Evolutionary conservation across 2,329 filamentous ascomycete genomes (phyloP), one percentile per base, ranked within the genome.

Genomic region (Cercospora zeae-maydis): DNA sequence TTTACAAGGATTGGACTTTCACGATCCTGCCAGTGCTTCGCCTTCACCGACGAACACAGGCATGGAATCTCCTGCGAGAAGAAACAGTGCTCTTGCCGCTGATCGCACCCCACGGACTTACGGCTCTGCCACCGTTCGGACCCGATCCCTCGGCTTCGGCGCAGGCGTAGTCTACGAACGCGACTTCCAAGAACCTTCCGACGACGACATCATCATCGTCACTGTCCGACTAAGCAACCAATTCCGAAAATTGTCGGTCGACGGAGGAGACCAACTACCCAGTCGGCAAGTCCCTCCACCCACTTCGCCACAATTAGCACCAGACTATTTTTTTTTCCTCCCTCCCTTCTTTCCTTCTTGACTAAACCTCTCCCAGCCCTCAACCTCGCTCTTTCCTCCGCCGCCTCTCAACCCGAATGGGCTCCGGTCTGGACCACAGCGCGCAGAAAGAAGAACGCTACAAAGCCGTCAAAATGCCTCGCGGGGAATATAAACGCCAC

Each of bases 381-480:
- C 63, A 64, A 24, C 61, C 56, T 5, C 67, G 72, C 30, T 62
- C 62, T 42, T 72, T 72, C 58, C 57, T 73, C 57, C 67, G 67
- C 34, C 69, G 72, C 9, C 60, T 73, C 6, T 65, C 66, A 14
- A 73, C 72, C 1, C 70, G 72, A 13, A 49, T 72, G 8, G 47
- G 58, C 13, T 49, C 54, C 5, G 45, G 58, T 33, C 54, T 63
- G 13, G 64, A 67, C 45, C 62, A 63, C 27, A 59, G 49, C 14
- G 62, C 63, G 0, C 49, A 59, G 16, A 69, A 70, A 51, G 66
- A 67, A n/a, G 58, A 68, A 49, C 54, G 66, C 36, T 72, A 70
- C 59, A 72, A 70, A 54, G 67, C 69, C 2, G 59, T 74, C 57
- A 71, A 72, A 63, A 73, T 74, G 72, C 70, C 73, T 21, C 59